phyloP scores from a whole-genome alignment of 441 rosid species.

The Hura crepitans region DNA sequence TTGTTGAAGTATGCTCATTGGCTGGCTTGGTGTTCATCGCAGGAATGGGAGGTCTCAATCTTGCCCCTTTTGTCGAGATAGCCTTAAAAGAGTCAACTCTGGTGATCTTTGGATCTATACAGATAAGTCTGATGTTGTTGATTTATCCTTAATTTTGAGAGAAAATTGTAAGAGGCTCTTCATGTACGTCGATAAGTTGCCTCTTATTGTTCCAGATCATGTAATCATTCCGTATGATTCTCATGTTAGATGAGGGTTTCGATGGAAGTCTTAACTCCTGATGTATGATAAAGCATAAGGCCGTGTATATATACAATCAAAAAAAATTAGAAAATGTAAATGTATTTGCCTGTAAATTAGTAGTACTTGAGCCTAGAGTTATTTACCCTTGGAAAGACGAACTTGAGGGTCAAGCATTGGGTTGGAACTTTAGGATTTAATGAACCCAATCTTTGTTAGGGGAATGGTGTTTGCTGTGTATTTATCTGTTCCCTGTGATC shows the following conservation, averaged over 20 bases:
- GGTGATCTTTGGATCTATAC: constrained; percentile 77
- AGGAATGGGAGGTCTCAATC: constrained; percentile 77
- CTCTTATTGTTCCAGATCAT: constrained; percentile 60
- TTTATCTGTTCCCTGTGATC: too few relatives aligned
- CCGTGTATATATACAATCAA: constrained; percentile 20
- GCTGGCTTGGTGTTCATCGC: constrained; percentile 16
- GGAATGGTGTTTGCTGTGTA: too few relatives aligned
- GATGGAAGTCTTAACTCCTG: background rate
- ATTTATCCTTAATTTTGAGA: constrained; percentile 39
- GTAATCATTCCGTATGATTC: constrained; percentile 41
- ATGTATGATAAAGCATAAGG: background rate
- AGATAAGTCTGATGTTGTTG: constrained; percentile 44
- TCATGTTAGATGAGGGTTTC: constrained; percentile 38
- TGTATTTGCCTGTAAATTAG: background rate
- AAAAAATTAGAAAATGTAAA: constrained; percentile 12
- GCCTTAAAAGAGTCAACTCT: constrained; percentile 64
- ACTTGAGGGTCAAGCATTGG: background rate
- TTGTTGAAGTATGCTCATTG: too few relatives aligned
- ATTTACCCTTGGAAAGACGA: too few relatives aligned
- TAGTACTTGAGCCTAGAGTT: background rate
- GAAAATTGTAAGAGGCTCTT: constrained; percentile 62
- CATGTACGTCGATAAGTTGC: constrained; percentile 65
- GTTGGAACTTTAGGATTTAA: too few relatives aligned
- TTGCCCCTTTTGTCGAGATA: constrained; percentile 84
- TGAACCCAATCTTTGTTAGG: too few relatives aligned